These are phyloP conservation scores for Strobilomyces dryophilus DNA, from an alignment of 768 basidiomycete genomes.

Conservation along the genomic window DNA sequence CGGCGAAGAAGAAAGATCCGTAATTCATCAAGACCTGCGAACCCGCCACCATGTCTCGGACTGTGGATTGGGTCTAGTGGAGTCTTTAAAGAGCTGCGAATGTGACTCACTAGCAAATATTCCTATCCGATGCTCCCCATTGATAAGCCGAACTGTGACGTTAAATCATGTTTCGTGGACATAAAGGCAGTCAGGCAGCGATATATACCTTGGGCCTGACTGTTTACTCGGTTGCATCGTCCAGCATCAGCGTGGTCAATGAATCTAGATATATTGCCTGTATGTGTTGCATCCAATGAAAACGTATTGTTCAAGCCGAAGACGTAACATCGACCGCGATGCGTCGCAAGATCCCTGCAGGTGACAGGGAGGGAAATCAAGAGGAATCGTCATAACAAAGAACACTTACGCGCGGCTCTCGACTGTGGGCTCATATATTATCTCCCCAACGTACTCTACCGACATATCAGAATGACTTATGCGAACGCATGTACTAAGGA, in stretches of 20 bases:
- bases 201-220: slow-evolving; percentile 42
- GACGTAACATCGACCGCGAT: slow-evolving; percentile 57
- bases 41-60: slow-evolving; percentile 35
- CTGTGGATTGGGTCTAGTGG: slow-evolving; percentile 24
- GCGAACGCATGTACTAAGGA: not conserved
- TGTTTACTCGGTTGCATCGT: slow-evolving; percentile 35
- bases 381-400: not conserved
- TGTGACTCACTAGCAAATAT: slow-evolving; percentile 34
- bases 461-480: not conserved
- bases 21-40: slow-evolving; percentile 58
- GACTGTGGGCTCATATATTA: slow-evolving; percentile 46
- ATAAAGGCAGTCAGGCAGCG: not conserved
- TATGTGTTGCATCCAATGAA: slow-evolving; percentile 51
- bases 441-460: slow-evolving; percentile 66
- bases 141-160: slow-evolving; percentile 49
- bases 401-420: slow-evolving; percentile 47
- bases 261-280: slow-evolving; percentile 63
- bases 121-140: slow-evolving; percentile 66
- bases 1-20: slow-evolving; percentile 44
- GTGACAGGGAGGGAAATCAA: not conserved
- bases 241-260: slow-evolving; percentile 51
- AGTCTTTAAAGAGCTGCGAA: not conserved
- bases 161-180: not conserved
- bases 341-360: slow-evolving; percentile 41
- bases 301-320: slow-evolving; percentile 48